A percentile compares a stretch with the other conserved stretches of the same genome.
phyloP scores from a whole-genome alignment of 2,329 filamentous ascomycete genomes.

The Metarhizium album region DNA sequence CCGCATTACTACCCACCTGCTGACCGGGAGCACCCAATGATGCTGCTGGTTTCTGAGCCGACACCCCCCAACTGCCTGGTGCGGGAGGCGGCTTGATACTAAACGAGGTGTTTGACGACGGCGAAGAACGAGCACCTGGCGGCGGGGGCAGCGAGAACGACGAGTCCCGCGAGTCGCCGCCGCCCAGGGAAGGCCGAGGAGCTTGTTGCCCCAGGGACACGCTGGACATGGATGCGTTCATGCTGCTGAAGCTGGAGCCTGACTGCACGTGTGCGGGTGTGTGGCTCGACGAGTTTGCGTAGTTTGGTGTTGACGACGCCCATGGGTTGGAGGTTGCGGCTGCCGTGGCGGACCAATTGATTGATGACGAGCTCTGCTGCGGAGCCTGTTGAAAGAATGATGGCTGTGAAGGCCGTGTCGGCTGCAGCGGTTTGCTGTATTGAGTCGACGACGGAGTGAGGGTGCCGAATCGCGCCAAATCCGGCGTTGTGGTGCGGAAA shows the following conservation, averaged over 20 bases:
- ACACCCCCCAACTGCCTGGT: slow-evolving; percentile 15
- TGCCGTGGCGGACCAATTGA: slow-evolving; percentile 40
- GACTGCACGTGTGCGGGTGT: slow-evolving; percentile 15
- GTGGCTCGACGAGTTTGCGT: slow-evolving; percentile 12
- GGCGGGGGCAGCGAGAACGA: slow-evolving; percentile 51
- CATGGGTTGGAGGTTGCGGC: slow-evolving; percentile 35
- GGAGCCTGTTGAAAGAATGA: slow-evolving; percentile 18
- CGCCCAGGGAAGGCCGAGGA: slow-evolving; percentile 15
- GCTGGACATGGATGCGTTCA: slow-evolving; percentile 34
- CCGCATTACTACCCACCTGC: slow-evolving; percentile 1
- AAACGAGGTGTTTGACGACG: slow-evolving; percentile 24
- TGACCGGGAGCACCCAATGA: background rate
- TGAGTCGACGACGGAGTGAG: slow-evolving; percentile 51
- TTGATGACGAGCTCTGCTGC: slow-evolving; percentile 23
- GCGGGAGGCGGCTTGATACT: slow-evolving; percentile 36
- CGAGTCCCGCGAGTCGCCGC: slow-evolving; percentile 24
- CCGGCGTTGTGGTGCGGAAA: slow-evolving; percentile 49
- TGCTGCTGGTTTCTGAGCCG: background rate
- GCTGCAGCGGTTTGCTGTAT: slow-evolving; percentile 50
- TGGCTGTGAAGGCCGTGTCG: slow-evolving; percentile 21
- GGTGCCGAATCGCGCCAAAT: slow-evolving; percentile 42
- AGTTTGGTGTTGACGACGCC: slow-evolving; percentile 23
- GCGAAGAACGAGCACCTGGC: slow-evolving; percentile 23
- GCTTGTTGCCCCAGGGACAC: slow-evolving; percentile 35
- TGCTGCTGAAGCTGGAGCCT: slow-evolving; percentile 22